Evolutionary conservation across 2,329 filamentous ascomycete species (phyloP).

Genomic region (Stachybotrys chlorohalonatus): DNA sequence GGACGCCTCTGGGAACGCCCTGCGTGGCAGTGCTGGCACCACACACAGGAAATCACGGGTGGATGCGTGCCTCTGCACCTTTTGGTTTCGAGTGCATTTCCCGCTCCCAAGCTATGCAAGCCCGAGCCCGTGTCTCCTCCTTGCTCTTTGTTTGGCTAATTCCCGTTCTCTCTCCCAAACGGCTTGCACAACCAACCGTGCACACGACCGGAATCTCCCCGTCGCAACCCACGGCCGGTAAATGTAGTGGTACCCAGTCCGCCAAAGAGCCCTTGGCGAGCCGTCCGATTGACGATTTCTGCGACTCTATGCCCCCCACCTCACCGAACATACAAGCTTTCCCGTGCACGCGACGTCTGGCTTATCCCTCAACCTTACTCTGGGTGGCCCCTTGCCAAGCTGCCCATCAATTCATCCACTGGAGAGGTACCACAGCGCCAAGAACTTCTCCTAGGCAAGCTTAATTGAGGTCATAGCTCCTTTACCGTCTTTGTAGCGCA

Average conservation of each 20-base stretch:
- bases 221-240: too few relatives aligned
- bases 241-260: too few relatives aligned
- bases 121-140: too few relatives aligned
- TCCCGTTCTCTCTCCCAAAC: too few relatives aligned
- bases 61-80: not conserved
- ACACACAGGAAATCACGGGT: not conserved
- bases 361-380: not conserved
- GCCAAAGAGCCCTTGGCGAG: too few relatives aligned
- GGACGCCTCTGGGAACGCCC: not conserved
- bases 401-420: not conserved
- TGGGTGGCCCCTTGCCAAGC: not conserved
- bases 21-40: not conserved
- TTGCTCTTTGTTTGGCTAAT: too few relatives aligned
- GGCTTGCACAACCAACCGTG: too few relatives aligned
- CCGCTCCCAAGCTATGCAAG: not conserved
- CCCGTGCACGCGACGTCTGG: not conserved
- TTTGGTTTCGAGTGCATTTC: not conserved
- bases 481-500: not conserved
- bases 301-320: not conserved
- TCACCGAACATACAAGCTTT: not conserved
- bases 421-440: not conserved
- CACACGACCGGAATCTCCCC: too few relatives aligned
- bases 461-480: not conserved
- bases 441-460: not conserved
- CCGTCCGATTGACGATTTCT: too few relatives aligned